Base-by-base conservation (phyloP, 1,284 basidiomycete genomes). In the Marasmius tenuissimus region DNA sequence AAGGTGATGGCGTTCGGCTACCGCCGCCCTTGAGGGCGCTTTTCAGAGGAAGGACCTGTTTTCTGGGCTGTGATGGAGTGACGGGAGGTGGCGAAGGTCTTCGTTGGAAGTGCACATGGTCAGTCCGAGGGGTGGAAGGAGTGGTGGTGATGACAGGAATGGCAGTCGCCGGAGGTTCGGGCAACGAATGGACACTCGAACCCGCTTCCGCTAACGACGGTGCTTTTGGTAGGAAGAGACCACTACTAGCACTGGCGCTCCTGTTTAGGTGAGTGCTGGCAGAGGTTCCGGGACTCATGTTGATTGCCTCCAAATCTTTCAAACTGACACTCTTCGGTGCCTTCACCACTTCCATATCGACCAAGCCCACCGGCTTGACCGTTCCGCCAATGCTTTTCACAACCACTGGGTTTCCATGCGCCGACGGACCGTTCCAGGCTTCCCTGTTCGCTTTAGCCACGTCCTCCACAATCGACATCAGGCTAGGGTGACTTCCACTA, bases 401-500 rank as follows among this genome's bases (percentile, higher is more conserved):
- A 49, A 59, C 62, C 38, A 51, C 63, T 63, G 45, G 62, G 65
- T 49, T 60, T 65, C 65, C 63, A 57, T 60, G 59, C 63, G 48
- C 55, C 60, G n/a, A 65, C 58, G 37, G 66, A 27, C 27, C 58
- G 37, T 39, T 61, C 68, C 73, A 71, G 10, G 69, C 72, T 10
- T 74, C 66, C 35, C 74, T 64, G 65, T 83, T 82, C 58, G 72
- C 72, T 49, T 76, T 76, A 10, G 85, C 71, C 39, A 88, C 83
- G 62, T 79, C 82, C 66, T 88, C 87, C 5, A 90, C 84, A 65
- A 90, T 85, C 66, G 82, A 85, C 87, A 91, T 85, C 68, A 91
- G 72, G 51, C 82, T 89, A 51, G 73, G 65, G 27, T 27, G 27
- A 51, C 65, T 76, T n/a, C 61, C 39, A 39, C 33, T 39, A 10